These are phyloP conservation scores for Lithospermum erythrorhizon DNA, from an alignment of 257 asterid genomes.

Conservation along the genomic window DNA sequence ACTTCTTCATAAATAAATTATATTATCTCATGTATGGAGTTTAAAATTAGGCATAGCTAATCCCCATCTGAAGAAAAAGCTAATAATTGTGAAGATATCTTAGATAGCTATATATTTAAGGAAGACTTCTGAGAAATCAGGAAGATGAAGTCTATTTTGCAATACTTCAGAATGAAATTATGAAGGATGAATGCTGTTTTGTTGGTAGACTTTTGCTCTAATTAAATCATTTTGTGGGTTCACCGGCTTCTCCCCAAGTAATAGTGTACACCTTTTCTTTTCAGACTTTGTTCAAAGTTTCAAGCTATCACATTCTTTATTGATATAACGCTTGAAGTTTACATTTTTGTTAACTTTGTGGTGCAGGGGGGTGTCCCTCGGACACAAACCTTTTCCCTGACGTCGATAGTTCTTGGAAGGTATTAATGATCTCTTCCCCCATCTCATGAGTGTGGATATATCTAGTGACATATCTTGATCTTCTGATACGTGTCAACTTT, in stretches of 20 bases:
- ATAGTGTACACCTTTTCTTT: neutral
- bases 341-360: neutral
- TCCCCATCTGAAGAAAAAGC: too few species aligned
- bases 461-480: neutral
- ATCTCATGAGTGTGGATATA: neutral
- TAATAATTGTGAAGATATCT: neutral
- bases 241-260: too few species aligned
- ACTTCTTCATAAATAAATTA: too few species aligned
- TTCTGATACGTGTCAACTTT: neutral
- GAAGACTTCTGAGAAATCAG: neutral
- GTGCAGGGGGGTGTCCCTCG: constrained; percentile 53
- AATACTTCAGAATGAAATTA: too few species aligned
- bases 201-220: neutral
- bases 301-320: neutral
- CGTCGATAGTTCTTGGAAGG: constrained; percentile 86
- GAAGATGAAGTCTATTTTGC: too few species aligned
- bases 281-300: neutral
- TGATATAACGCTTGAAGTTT: neutral
- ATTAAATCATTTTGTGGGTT: neutral
- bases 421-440: neutral
- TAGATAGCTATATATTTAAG: neutral
- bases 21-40: neutral
- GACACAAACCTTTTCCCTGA: constrained; percentile 77
- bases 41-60: neutral
- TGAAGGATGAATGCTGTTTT: neutral